These are phyloP conservation scores for Candida tropicalis DNA, from an alignment of 1,139 yeast species.

Conservation along the genomic window DNA sequence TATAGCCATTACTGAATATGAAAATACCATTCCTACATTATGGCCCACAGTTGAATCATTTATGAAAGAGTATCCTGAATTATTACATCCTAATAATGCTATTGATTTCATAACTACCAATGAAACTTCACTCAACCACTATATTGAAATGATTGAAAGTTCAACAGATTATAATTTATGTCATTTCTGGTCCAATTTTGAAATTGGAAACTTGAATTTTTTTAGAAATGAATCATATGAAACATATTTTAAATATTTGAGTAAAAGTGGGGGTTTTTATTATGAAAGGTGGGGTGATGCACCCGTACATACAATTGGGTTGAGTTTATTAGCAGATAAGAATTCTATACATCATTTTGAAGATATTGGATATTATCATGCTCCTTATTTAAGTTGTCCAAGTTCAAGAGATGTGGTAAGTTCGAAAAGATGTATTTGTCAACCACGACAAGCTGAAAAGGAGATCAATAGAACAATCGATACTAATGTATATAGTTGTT, in stretches of 20 bases:
- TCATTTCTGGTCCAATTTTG: conserved; percentile 96
- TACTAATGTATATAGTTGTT: conserved; percentile 65
- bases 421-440: conserved; percentile 74
- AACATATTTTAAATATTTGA: conserved; percentile 70
- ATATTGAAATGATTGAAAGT: conserved; percentile 25
- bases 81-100: conserved; percentile 69
- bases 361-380: conserved; percentile 85
- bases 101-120: conserved; percentile 69
- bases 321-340: conserved; percentile 65
- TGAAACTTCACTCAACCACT: conserved; percentile 39
- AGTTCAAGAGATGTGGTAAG: conserved; percentile 47
- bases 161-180: conserved; percentile 77
- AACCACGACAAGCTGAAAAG: conserved; percentile 34
- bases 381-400: conserved; percentile 86
- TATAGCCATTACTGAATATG: conserved; percentile 47
- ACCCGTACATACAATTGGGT: conserved; percentile 88
- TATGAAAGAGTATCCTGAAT: conserved; percentile 59
- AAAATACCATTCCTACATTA: conserved; percentile 63
- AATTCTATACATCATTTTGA: conserved; percentile 83
- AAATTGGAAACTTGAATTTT: conserved; percentile 79
- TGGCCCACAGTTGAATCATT: conserved; percentile 78
- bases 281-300: conserved; percentile 99
- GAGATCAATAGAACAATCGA: conserved; percentile 50
- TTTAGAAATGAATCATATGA: conserved; percentile 73
- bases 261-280: conserved; percentile 79